These are phyloP conservation scores for Citrus maxima DNA, from an alignment of 345 rosid genomes.

Conservation along the genomic window DNA sequence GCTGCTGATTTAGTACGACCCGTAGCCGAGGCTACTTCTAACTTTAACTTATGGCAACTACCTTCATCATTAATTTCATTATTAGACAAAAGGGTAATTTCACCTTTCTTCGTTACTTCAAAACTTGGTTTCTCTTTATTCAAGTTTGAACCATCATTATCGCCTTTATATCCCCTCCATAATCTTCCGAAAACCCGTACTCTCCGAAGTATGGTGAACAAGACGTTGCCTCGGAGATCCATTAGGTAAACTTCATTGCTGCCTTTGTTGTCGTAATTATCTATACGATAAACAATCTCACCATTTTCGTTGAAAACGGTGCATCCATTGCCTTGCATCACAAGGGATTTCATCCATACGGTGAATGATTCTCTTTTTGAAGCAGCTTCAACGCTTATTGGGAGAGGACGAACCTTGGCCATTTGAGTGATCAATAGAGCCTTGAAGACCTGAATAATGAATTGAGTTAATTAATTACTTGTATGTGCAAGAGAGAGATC, in stretches of 20 bases:
- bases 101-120: constrained; percentile 24
- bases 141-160: neutral
- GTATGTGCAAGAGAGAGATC: neutral
- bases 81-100: constrained; percentile 15
- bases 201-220: constrained; percentile 50
- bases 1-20: constrained; percentile 6
- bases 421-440: constrained; percentile 11
- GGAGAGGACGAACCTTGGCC: constrained; percentile 51
- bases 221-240: constrained; percentile 56
- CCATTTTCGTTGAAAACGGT: constrained; percentile 55
- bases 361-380: constrained; percentile 49
- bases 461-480: neutral
- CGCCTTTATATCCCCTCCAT: constrained; percentile 37
- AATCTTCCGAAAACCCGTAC: constrained; percentile 16
- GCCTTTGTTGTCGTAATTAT: constrained; percentile 50
- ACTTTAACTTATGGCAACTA: constrained; percentile 12
- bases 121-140: constrained; percentile 27
- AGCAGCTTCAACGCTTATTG: neutral
- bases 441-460: neutral
- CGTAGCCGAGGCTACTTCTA: neutral
- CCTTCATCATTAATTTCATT: neutral
- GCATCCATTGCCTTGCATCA: constrained; percentile 59
- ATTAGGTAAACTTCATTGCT: constrained; percentile 50
- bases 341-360: constrained; percentile 72
- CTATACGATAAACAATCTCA: constrained; percentile 50